Evolutionary conservation across 768 basidiomycete genomes (phyloP), one percentile per base, ranked within the genome.

Genomic region (Leccinum incarnatum): DNA sequence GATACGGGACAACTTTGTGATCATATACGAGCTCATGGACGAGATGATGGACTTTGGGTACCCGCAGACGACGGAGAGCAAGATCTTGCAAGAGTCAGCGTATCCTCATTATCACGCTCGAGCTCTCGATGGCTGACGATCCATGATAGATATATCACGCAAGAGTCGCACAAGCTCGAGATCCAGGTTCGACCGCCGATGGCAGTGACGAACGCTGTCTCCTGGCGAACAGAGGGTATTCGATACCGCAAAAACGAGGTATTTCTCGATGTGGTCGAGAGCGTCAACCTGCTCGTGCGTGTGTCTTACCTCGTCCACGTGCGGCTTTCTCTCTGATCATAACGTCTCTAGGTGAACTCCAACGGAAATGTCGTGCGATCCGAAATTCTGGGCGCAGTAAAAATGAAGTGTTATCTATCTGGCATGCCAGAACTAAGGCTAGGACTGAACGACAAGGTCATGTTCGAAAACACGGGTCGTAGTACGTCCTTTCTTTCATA

Each of bases 1-100:
- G 51, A 98, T 99, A 70, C 83, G 97, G 8, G 97, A 99, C 75
- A 99, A 99, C 70, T 99, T 99, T 70, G 97, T 99, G 42, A 97
- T 99, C 71, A 97, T 99, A 53, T 99, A 97, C 74, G 96, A 98
- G 72, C 84, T 98, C 55, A 83, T 99, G 79, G 96, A 98, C 68
- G 97, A 99, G 79, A 98, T 98, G 93, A 98, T 98, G 95, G 97
- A 99, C 78, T 99, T 97, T 75, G 97, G 97, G 8, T 98, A 89
- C 72, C 96, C 97, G 0, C 97, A 98, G 74, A 99, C 96, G 45
- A 98, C 97, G 15, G 97, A 99, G 78, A 94, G 92, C 82, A 98
- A 99, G 81, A 99, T 98, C 66, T 76, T 98, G 53, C 96, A 98
- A 76, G 96, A 98, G 88, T 93, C 62, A 67, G 87, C 78, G 29